phyloP scores from a whole-genome alignment of 306 rosid genomes.

The Prosopis cineraria region DNA sequence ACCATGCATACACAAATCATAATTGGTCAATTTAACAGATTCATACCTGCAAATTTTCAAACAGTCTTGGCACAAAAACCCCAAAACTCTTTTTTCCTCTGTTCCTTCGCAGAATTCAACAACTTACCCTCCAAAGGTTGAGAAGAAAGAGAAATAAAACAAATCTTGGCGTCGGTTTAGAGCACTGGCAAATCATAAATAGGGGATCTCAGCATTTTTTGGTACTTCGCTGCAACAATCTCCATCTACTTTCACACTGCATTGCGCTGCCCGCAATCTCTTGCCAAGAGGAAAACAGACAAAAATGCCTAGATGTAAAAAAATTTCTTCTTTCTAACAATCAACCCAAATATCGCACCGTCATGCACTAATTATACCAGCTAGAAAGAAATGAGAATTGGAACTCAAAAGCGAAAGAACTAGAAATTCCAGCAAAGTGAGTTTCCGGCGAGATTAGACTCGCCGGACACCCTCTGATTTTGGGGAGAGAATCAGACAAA shows the following conservation, averaged over 20 bases:
- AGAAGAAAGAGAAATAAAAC: slow-evolving; percentile 22
- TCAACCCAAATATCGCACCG: neutral
- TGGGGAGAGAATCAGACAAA: slow-evolving; percentile 39
- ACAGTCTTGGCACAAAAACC: slow-evolving; percentile 11
- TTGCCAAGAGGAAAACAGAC: neutral
- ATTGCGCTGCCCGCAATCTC: slow-evolving; percentile 26
- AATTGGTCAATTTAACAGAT: slow-evolving; percentile 25
- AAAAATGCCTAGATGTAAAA: neutral
- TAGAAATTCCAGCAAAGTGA: slow-evolving; percentile 32
- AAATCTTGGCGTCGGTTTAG: slow-evolving; percentile 25
- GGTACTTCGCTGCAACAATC: slow-evolving; percentile 4
- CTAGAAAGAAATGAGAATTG: neutral
- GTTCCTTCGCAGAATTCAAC: slow-evolving; percentile 28
- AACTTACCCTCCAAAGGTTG: neutral
- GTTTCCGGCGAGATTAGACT: slow-evolving; percentile 58
- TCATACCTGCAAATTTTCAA: slow-evolving; percentile 35
- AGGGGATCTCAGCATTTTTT: slow-evolving; percentile 37
- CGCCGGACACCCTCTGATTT: slow-evolving; percentile 60
- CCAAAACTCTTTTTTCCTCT: slow-evolving; percentile 16
- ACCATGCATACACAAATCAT: neutral
- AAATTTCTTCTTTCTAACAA: neutral
- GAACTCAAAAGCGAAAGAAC: neutral
- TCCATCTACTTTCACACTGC: slow-evolving; percentile 21
- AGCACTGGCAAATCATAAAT: slow-evolving; percentile 31
- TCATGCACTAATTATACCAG: neutral